Evolutionary conservation across 2,329 filamentous ascomycete genomes (phyloP), one percentile per base, ranked within the genome.

Genomic region (Microcyclospora pomicola): DNA sequence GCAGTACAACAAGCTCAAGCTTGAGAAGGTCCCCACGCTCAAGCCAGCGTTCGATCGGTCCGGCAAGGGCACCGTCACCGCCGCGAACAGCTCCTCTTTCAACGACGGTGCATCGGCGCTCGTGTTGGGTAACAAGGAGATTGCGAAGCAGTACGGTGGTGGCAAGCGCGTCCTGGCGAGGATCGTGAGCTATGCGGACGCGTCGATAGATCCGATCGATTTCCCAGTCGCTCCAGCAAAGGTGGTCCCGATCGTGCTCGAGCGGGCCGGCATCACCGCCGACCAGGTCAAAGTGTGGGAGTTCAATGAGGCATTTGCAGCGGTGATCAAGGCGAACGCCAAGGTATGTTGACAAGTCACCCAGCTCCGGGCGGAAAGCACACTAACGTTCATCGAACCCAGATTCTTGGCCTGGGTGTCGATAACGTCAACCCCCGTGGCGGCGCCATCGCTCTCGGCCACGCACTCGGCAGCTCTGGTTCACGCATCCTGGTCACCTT

Each of bases 301-400:
- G 60, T 94, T 98, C 63, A 98, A 98, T 61, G 91, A 98, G 65
- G 91, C 91, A 0, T 98, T 98, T 58, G 88, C 91, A 19, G 84
- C 83, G 4, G 87, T 95, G 24, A 91, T 95, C 61, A 86, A 91
- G 58, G 87, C 88, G 31, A 95, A 96, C 56, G 80, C 84, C 53
- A 87, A 93, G 74, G 79, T 80, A 53, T 52, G 60, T 39, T 27
- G 30, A 24, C 5, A 24, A 24, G 19, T 4, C 19, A 24, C 5
- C 19, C 19, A 24, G 12, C 15, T 12, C 24, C 44, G 28, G n/a
- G 13, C 16, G 11, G 28, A 27, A 27, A 13, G 30, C 31, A 24
- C 16, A 39, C 9, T 9, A 27, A 28, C n/a, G 34, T 37, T 31
- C 6, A 45, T 28, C n/a, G 27, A 4, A n/a, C 5, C 34, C 49